phyloP scores from a whole-genome alignment of 768 basidiomycete species.

The Mycena capillaripes region DNA sequence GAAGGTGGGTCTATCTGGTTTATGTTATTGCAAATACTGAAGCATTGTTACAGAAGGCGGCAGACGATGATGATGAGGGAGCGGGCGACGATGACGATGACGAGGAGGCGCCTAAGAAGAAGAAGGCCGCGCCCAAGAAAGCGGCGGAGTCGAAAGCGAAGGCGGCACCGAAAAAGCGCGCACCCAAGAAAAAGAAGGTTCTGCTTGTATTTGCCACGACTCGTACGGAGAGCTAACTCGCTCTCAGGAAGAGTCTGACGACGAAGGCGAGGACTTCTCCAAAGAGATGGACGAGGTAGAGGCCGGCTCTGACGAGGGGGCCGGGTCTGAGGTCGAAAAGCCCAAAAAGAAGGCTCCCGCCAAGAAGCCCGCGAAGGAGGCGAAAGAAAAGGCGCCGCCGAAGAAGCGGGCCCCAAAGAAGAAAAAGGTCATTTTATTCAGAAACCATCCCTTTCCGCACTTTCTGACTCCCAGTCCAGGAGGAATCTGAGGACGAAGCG shows the following conservation, averaged over 20 bases:
- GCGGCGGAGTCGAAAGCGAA: conserved; percentile 42
- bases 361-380: conserved; percentile 52
- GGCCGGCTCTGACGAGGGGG: neutral
- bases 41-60: conserved; percentile 38
- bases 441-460: neutral
- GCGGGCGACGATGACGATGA: conserved; percentile 35
- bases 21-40: conserved; percentile 3
- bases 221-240: neutral
- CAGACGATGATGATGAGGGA: conserved; percentile 52
- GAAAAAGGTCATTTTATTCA: conserved; percentile 46
- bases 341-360: conserved; percentile 53
- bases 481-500: conserved; percentile 51
- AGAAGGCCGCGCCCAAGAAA: conserved; percentile 50
- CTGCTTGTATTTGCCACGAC: conserved; percentile 15
- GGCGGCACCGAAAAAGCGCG: conserved; percentile 57
- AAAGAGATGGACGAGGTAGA: neutral
- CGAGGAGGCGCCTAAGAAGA: conserved; percentile 54
- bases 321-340: neutral
- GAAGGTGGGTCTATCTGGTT: conserved; percentile 43
- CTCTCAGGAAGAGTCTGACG: conserved; percentile 1
- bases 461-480: conserved; percentile 33
- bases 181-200: conserved; percentile 53
- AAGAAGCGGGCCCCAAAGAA: conserved; percentile 51
- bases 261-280: neutral
- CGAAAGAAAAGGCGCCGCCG: conserved; percentile 57